Evolutionary conservation across 2,329 filamentous ascomycete species (phyloP), one percentile per base, ranked within the genome.

Genomic region (Aspergillus fischeri): DNA sequence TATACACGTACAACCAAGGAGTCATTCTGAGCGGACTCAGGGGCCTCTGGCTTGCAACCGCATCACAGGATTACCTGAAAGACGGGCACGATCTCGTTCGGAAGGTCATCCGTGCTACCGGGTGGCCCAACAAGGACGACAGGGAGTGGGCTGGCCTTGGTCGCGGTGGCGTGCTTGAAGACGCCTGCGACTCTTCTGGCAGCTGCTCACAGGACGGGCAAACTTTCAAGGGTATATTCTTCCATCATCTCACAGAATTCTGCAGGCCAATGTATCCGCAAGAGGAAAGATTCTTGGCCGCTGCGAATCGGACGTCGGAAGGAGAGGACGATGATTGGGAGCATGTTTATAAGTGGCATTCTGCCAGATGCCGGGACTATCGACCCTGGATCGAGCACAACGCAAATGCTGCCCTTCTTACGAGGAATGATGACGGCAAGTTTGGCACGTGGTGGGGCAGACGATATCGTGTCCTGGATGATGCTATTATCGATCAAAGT

Each of bases 1-100:
- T 96, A 8, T 96, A 92, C 74, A 95, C 92, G 0, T 97, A 97
- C 77, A 97, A 97, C 75, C 93, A 97, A 73, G 93, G 92, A 24
- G 91, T 97, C 3, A 68, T 97, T 1, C 82, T 97, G 24, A 92
- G 90, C 4, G 92, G 91, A 11, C 84, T 91, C 55, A 84, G 90
- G 35, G 89, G 87, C 1, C 80, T 97, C 0, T 97, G 89, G 85
- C 83, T 90, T 60, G 86, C 86, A 14, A 96, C 90, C 0, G 89
- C 88, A 11, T 83, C 86, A n/a, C 72, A 78, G 1, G 80, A 77
- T 1, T 97, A 92, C 69, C 80, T 97, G 1, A 74, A 82, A 21
- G 91, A 96, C 56, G 93, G 91, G 0, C 91, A 97, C 72, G 70
- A 77, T n/a, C 83, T 97, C 7, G 80, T 97, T 44, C 80, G 82